Evolutionary conservation across 2,329 filamentous ascomycete genomes (phyloP), one percentile per base, ranked within the genome.

Genomic region (Botrytis porri): DNA sequence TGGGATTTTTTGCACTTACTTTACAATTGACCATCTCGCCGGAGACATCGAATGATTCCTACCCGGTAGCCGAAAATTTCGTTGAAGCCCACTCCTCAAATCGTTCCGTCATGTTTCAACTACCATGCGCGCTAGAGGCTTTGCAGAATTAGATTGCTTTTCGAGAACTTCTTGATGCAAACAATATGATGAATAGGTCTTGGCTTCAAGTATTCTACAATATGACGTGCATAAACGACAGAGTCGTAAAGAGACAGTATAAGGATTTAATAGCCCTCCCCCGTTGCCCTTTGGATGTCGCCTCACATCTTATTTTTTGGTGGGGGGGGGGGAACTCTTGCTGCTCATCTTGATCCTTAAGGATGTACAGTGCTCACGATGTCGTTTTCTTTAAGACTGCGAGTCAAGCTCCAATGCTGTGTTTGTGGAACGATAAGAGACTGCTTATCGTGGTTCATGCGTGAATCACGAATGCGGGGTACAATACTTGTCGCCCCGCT

Each of bases 401-500:
- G n/a, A 63, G 25, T 29, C 32, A 54, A 35, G 32, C 25, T 54
- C 32, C 32, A 51, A 18, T 16, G 25, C 22, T 18, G 64, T 54
- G 64, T 10, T 41, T 57, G 41, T 67, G 35, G n/a, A 41, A 57
- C 48, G 48, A 67, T 67, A 67, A 67, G 64, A 67, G 64, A 67
- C 64, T 57, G 64, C 45, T 57, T 65, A 64, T 64, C 62, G 39
- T 64, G 10, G 59, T 61, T 61, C 59, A 37, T 61, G 43, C 41
- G 62, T 48, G 48, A 41, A 57, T 67, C 48, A 57, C 54, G 48
- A 67, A 67, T 67, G 65, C 65, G 65, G 65, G 65, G 65, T 41
- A 66, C 43, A 51, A 29, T 65, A 39, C n/a, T 29, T 54, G 51
- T 57, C 51, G 32, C 62, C 62, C 62, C 62, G 62, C 62, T 25